Evolutionary conservation across 495 filamentous ascomycete species (phyloP), one percentile per base, ranked within the genome.

Genomic region (Xanthoparmelia taractica): DNA sequence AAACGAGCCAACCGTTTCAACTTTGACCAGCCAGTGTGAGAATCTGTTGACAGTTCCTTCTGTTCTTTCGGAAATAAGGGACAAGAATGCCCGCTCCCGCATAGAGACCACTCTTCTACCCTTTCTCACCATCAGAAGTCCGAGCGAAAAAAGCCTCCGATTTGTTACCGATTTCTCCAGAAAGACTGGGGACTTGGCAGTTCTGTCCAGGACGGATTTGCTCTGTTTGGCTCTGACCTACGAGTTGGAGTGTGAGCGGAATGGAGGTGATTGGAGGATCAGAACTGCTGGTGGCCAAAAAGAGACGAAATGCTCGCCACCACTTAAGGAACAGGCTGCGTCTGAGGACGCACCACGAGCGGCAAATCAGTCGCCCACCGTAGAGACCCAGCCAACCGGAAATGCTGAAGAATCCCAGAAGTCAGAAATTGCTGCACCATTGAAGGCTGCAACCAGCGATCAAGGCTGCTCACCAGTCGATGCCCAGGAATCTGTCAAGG

Each of bases 181-280:
- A 48, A 90, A 85, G 74, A 97, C 94, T 2, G 94, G 94, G 63
- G 94, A 99, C 70, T 83, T 89, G 45, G 81, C 87, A 34, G 91
- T 96, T 6, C 76, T 99, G 48, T 96, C 91, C 73, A 85, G 80
- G 70, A 86, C 90, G 8, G 94, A 99, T 85, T 76, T 97, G 52
- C 85, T 93, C 65, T 79, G 97, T 40, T 77, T 97, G 67, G 94
- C 93, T 8, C 78, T 99, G 37, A 87, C 91, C 5, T 97, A 96
- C 70, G 94, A 98, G 70, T 68, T 97, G 18, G 91, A 96, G 66
- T 85, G 89, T 64, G 89, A 95, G 74, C 78, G 83, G 61, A 93
- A 93, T 71, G 83, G 85, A 27, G 92, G 91, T 8, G 85, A 93
- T 70, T 93, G 89, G 87, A 80, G 90, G 38, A 71, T 96, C 69